Conservation (phyloP, 805 yeast species). For the Danielia reshetovae region DNA sequence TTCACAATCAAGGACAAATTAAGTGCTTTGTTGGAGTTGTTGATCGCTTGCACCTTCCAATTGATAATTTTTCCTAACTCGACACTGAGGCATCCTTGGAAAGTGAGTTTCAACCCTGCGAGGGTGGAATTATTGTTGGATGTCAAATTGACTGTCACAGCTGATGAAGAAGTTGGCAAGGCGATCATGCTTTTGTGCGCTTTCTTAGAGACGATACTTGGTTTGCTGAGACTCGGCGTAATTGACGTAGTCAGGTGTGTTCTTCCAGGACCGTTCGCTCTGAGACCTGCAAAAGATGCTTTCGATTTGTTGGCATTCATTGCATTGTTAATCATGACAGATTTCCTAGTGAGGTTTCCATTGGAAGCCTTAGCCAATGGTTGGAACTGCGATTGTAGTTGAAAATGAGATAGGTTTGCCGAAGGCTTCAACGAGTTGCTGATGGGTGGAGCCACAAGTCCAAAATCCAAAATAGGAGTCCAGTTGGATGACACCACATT, state of each 20-base stretch:
- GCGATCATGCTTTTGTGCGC: slow-evolving; percentile 4
- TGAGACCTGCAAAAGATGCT: background rate
- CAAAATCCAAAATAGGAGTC: slow-evolving; percentile 38
- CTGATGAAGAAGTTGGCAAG: slow-evolving; percentile 19
- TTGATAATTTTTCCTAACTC: slow-evolving; percentile 55
- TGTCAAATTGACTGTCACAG: slow-evolving; percentile 35
- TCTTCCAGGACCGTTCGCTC: slow-evolving; percentile 1
- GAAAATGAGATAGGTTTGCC: slow-evolving; percentile 17
- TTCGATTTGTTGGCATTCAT: slow-evolving; percentile 13
- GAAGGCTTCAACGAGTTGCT: slow-evolving; percentile 33
- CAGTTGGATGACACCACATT: slow-evolving; percentile 32
- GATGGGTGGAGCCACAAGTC: slow-evolving; percentile 35
- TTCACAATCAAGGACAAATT: slow-evolving; percentile 47
- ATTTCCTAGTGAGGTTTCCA: slow-evolving; percentile 8
- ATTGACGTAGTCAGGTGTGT: background rate
- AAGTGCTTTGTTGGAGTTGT: slow-evolving; percentile 49
- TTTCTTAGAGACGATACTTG: slow-evolving; percentile 2
- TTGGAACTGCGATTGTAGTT: slow-evolving; percentile 14
- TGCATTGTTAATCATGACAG: slow-evolving; percentile 21
- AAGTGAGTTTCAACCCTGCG: slow-evolving; percentile 31
- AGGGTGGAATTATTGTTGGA: slow-evolving; percentile 25
- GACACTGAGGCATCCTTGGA: slow-evolving; percentile 60
- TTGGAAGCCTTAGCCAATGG: slow-evolving; percentile 4
- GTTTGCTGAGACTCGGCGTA: slow-evolving; percentile 1
- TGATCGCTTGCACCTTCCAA: slow-evolving; percentile 66